Base-by-base conservation (phyloP, 768 basidiomycete species). In the Mycena belliarum region DNA sequence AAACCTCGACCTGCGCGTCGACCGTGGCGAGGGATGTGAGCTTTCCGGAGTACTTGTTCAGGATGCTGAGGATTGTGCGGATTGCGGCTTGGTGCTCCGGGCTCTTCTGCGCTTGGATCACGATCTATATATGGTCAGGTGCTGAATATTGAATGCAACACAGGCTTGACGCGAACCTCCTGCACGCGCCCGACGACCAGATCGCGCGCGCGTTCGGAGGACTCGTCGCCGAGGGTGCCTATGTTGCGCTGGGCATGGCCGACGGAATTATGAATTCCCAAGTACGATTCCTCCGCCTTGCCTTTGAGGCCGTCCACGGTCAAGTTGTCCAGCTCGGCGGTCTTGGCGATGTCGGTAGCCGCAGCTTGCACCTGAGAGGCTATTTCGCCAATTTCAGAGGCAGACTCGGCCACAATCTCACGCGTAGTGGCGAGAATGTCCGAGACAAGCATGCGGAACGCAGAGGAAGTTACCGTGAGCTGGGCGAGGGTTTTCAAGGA, bases 381-480 rank as follows among this genome's bases (percentile, higher is more conserved):
- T 16, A 71, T 64, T 5, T 59, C 57, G 28, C 62, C 70, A 20
- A 75, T 63, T 25, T 75, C 72, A 11, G 65, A 60, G 12, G 75
- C 76, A 4, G 67, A 65, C 33, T 70, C 70, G 0, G 72, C 72
- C 6, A 75, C 49, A 11, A 72, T 58, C 25, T 75, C 69, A 38
- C 70, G 70, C 9, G 69, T 57, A 14, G 75, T 72, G 16, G 63
- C 52, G 32, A 75, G 55, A 1, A 72, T 56, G 47, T 76, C 75
- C n/a, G 63, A 63, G 8, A 76, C 52, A 18, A 75, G 52, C 29
- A 73, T 65, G 5, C 76, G 73, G 65, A 77, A 74, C 7, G 69
- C 65, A 20, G 73, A 61, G 3, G 77, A 78, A 7, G 71, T 72
- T 23, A 76, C 43, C 7, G 67, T 44, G 6, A 72, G 69, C 28